phyloP scores from a whole-genome alignment of 2,329 filamentous ascomycete species.

The Phialophora macrospora region DNA sequence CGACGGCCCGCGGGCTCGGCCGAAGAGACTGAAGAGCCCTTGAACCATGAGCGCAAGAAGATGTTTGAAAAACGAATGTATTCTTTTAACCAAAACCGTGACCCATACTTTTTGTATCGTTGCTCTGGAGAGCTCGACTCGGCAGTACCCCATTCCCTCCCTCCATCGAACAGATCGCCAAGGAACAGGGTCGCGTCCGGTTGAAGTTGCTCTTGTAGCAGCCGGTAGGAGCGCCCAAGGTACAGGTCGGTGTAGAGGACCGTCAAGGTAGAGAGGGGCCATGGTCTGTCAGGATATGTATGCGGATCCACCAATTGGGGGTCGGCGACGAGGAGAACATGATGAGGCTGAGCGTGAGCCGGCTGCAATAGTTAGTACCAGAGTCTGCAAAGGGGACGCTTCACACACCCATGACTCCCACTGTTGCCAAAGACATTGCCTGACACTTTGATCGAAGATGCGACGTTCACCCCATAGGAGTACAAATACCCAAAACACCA shows the following conservation, averaged over 20 bases:
- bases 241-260: conserved; percentile 85
- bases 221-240: conserved; percentile 78
- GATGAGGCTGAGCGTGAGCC: conserved; percentile 76
- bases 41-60: conserved; percentile 72
- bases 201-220: conserved; percentile 74
- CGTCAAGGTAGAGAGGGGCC: conserved; percentile 70
- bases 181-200: conserved; percentile 90
- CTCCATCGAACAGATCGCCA: conserved; percentile 93
- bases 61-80: conserved; percentile 85
- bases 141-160: conserved; percentile 86
- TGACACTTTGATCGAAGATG: conserved; percentile 72
- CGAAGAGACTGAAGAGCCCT: conserved; percentile 55
- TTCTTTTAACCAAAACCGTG: conserved; percentile 83
- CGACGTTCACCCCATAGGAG: conserved; percentile 85
- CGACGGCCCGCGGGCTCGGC: conserved; percentile 70
- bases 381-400: neutral
- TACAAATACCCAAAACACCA: conserved; percentile 74
- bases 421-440: conserved; percentile 75
- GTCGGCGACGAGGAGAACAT: conserved; percentile 82
- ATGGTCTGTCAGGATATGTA: conserved; percentile 85
- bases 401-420: conserved; percentile 88
- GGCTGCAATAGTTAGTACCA: conserved; percentile 60
- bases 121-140: conserved; percentile 65
- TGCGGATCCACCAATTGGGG: conserved; percentile 92
- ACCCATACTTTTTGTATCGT: conserved; percentile 76